These are phyloP conservation scores for Deinandra increscens DNA, from an alignment of 129 eudicot genomes.

Conservation along the genomic window DNA sequence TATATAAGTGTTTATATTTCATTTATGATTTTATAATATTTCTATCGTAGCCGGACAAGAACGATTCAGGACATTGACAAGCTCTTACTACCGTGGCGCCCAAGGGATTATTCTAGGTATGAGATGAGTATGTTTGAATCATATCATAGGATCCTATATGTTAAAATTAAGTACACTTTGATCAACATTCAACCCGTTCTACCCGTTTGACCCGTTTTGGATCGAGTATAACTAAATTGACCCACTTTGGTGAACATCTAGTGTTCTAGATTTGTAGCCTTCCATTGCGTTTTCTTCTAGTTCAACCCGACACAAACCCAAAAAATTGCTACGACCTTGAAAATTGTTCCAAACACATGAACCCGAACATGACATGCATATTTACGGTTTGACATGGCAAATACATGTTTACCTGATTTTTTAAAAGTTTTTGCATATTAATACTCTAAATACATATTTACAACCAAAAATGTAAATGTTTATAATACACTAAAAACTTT, in stretches of 20 bases:
- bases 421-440: no score
- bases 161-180: not conserved
- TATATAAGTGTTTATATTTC: not conserved
- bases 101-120: slow-evolving; percentile 92
- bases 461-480: no score
- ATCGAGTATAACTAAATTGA: not conserved
- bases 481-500: no score
- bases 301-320: no score
- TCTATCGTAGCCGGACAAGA: slow-evolving; percentile 89
- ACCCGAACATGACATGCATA: no score
- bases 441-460: no score
- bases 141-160: not conserved
- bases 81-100: slow-evolving; percentile 92
- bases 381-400: no score
- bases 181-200: not conserved
- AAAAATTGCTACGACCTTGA: no score
- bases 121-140: slow-evolving; percentile 10
- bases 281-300: not conserved
- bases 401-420: no score
- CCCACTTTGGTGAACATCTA: not conserved
- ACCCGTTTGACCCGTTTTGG: not conserved
- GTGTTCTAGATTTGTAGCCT: not conserved
- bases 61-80: slow-evolving; percentile 90
- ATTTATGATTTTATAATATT: slow-evolving; percentile 7
- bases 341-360: no score